Conservation (phyloP, 768 basidiomycete species). For the Kwoniella pini region DNA sequence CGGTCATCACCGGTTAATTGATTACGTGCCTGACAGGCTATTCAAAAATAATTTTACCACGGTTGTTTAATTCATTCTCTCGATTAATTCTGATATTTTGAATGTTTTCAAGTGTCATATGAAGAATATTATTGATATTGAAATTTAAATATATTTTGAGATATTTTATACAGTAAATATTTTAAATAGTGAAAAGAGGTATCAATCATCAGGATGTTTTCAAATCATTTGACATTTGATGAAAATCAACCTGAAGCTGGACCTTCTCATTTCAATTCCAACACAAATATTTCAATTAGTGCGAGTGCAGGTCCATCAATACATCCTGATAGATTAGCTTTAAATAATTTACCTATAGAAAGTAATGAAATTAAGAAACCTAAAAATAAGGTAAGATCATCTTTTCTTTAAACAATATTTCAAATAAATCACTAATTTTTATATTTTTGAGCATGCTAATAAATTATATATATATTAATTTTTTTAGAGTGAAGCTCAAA, state of each 20-base stretch:
- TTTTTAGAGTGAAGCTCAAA: slow-evolving; percentile 67
- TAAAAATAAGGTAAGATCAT: slow-evolving; percentile 18
- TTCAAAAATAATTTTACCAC: no score
- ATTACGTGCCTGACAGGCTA: no score
- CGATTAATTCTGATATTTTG: no score
- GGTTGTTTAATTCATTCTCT: no score
- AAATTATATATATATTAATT: no score
- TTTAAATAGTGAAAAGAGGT: no score
- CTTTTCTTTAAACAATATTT: not conserved
- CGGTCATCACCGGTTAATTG: no score
- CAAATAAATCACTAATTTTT: not conserved
- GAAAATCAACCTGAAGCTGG: slow-evolving; percentile 2
- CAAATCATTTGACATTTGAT: slow-evolving; percentile 6
- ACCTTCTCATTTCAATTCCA: not conserved
- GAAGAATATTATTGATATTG: no score
- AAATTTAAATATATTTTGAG: no score
- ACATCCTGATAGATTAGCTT: slow-evolving; percentile 20
- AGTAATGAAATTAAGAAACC: slow-evolving; percentile 2
- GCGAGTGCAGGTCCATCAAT: slow-evolving; percentile 18
- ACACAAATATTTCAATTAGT: not conserved
- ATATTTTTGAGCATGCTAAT: slow-evolving; percentile 38
- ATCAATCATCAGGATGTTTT: slow-evolving; percentile 1
- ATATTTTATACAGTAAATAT: no score
- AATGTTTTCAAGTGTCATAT: no score
- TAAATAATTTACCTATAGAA: not conserved